Conservation (phyloP, 345 rosid species). For the Gossypium longicalyx region DNA sequence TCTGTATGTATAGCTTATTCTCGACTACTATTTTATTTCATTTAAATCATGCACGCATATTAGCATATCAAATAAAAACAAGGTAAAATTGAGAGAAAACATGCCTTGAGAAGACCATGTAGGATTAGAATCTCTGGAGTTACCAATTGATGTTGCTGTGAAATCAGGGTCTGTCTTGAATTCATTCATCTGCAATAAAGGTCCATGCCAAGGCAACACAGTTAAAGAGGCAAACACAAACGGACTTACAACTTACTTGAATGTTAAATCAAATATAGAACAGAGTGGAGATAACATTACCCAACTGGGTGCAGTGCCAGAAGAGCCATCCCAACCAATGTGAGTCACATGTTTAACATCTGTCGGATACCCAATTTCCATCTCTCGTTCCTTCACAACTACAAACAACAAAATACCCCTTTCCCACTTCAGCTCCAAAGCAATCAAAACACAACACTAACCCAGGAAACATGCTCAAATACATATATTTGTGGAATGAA, state of each 20-base stretch:
- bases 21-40: not conserved
- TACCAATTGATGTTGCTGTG: slow-evolving; percentile 51
- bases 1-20: not conserved
- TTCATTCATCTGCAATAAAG: slow-evolving; percentile 64
- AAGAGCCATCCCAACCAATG: slow-evolving; percentile 77
- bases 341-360: slow-evolving; percentile 96
- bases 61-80: not conserved
- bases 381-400: slow-evolving; percentile 73
- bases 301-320: slow-evolving; percentile 81
- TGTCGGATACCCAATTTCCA: slow-evolving; percentile 90
- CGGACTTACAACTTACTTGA: not conserved
- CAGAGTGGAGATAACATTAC: slow-evolving; percentile 39
- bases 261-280: not conserved
- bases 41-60: not conserved
- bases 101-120: slow-evolving; percentile 73
- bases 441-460: not conserved
- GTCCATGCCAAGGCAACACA: not conserved
- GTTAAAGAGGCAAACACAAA: not conserved
- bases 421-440: slow-evolving; percentile 8
- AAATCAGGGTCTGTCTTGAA: slow-evolving; percentile 64
- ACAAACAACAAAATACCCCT: slow-evolving; percentile 20
- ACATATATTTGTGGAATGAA: not conserved
- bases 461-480: slow-evolving; percentile 5
- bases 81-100: slow-evolving; percentile 2
- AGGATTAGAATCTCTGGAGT: slow-evolving; percentile 53